Base-by-base conservation (phyloP, 2,329 filamentous ascomycete genomes). In the Colletotrichum lini region DNA sequence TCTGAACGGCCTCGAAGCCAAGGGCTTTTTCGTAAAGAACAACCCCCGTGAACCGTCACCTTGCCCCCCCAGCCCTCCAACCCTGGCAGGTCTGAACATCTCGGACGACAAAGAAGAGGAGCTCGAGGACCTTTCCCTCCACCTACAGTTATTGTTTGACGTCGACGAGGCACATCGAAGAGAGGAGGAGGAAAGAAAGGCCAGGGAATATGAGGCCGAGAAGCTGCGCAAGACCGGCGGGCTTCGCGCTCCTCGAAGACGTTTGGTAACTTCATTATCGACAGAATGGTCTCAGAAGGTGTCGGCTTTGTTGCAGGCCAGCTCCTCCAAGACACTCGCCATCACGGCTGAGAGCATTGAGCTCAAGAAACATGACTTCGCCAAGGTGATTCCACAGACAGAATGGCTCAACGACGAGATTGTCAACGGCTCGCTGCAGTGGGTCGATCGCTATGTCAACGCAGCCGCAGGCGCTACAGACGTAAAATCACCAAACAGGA, bases 391-490 rank as follows among this genome's bases (percentile, higher is more conserved):
- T 18, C 83, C 84, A 21, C 79, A 82, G 10, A 84, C 81, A 0
- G 84, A 84, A 38, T 96, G 93, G 93, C 86, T 96, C 8, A 95
- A 95, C 73, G 93, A 95, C 78, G 91, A 93, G 75, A 89, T 93
- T 61, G 89, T 96, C 75, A 93, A 94, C 75, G 88, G 89, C 16
- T 89, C 89, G 58, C 84, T 94, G 35, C 81, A 86, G 38, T 88
- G 89, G 77, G 82, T 94, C 16, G 89, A 91, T 58, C 83, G 85
- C 18, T 86, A 86, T 60, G 81, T 91, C 76, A 92, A 92, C 77
- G 81, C 85, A 69, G 82, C 86, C 42, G 86, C 85, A 38, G 90
- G 90, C 35, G 85, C 86, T 65, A 83, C 82, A 60, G 83, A 86
- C 73, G 76, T 68, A 18, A 62, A 61, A 21, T 72, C 72, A n/a